These are phyloP conservation scores for Phytopythium vexans DNA, from an alignment of 352 stramenopile genomes.

Conservation along the genomic window DNA sequence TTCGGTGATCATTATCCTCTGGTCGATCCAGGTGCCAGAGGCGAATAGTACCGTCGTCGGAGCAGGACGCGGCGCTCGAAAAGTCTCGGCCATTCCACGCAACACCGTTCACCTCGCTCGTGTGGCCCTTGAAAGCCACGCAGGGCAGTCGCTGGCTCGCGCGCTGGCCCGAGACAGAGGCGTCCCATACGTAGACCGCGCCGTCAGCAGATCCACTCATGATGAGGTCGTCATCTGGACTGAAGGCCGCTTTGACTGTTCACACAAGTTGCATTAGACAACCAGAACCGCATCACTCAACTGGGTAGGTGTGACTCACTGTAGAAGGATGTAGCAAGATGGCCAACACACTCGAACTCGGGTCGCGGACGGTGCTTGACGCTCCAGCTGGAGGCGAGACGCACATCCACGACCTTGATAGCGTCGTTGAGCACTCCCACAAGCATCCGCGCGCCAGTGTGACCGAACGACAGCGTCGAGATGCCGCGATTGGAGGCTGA, in stretches of 20 bases:
- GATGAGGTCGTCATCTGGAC: slow-evolving; percentile 59
- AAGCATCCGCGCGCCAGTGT: slow-evolving; percentile 32
- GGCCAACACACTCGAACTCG: slow-evolving; percentile 41
- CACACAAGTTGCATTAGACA: neutral
- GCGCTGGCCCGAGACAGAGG: neutral
- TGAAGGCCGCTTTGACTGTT: slow-evolving; percentile 51
- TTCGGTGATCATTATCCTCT: slow-evolving; percentile 1
- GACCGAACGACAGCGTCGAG: slow-evolving; percentile 43
- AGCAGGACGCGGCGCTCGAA: slow-evolving; percentile 47
- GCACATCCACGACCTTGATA: slow-evolving; percentile 51
- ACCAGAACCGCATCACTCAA: neutral
- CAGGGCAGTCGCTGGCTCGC: slow-evolving; percentile 13
- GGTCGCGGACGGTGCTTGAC: neutral
- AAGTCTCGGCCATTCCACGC: slow-evolving; percentile 52
- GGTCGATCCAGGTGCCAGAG: slow-evolving; percentile 31
- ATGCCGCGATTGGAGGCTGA: slow-evolving; percentile 43
- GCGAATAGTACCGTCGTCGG: slow-evolving; percentile 63
- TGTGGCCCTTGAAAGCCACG: slow-evolving; percentile 56
- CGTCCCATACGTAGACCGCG: slow-evolving; percentile 59
- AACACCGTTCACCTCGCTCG: slow-evolving; percentile 65
- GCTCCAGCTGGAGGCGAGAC: slow-evolving; percentile 4
- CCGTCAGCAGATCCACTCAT: slow-evolving; percentile 49
- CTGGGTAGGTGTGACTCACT: slow-evolving; percentile 9
- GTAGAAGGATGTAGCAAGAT: slow-evolving; percentile 64
- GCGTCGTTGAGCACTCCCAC: slow-evolving; percentile 64